phyloP scores from a whole-genome alignment of 2,329 filamentous ascomycete species.

The Alternaria triticimaculans region DNA sequence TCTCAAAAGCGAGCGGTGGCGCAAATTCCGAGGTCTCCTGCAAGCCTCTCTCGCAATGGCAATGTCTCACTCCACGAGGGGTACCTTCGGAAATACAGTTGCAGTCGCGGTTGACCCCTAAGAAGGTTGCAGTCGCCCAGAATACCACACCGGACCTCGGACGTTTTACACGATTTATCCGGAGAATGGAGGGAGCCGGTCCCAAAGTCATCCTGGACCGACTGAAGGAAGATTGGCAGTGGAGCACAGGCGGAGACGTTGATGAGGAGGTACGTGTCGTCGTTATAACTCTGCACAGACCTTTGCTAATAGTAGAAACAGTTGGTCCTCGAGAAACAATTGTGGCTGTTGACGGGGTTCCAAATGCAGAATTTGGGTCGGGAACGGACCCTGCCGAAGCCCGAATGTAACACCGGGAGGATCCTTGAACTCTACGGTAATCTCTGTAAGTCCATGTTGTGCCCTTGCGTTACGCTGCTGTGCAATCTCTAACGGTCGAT shows the following conservation, averaged over 20 bases:
- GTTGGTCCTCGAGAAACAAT: slow-evolving; percentile 61
- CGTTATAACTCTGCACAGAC: background rate
- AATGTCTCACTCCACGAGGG: slow-evolving; percentile 36
- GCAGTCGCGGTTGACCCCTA: slow-evolving; percentile 19
- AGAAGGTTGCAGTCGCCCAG: slow-evolving; percentile 24
- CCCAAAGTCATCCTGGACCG: slow-evolving; percentile 61
- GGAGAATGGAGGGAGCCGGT: slow-evolving; percentile 62
- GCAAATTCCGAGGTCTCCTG: slow-evolving; percentile 25
- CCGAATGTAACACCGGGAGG: slow-evolving; percentile 40
- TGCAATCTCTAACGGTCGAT: slow-evolving; percentile 37
- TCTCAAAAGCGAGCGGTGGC: slow-evolving; percentile 17
- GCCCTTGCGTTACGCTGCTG: slow-evolving; percentile 21
- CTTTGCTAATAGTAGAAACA: slow-evolving; percentile 7
- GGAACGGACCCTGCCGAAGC: slow-evolving; percentile 27
- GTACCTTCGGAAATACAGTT: slow-evolving; percentile 23
- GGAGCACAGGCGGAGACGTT: slow-evolving; percentile 50
- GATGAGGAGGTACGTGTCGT: slow-evolving; percentile 52
- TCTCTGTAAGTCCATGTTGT: slow-evolving; percentile 42
- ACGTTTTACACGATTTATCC: slow-evolving; percentile 61
- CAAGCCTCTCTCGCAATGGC: slow-evolving; percentile 44
- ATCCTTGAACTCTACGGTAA: slow-evolving; percentile 50
- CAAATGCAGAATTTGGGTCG: slow-evolving; percentile 46
- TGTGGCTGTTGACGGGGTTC: slow-evolving; percentile 68
- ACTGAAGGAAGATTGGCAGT: slow-evolving; percentile 57
- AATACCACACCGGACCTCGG: slow-evolving; percentile 37